Evolutionary conservation across 371 early-diverging fungal species (phyloP).

Genomic region (Mucor racemosus): DNA sequence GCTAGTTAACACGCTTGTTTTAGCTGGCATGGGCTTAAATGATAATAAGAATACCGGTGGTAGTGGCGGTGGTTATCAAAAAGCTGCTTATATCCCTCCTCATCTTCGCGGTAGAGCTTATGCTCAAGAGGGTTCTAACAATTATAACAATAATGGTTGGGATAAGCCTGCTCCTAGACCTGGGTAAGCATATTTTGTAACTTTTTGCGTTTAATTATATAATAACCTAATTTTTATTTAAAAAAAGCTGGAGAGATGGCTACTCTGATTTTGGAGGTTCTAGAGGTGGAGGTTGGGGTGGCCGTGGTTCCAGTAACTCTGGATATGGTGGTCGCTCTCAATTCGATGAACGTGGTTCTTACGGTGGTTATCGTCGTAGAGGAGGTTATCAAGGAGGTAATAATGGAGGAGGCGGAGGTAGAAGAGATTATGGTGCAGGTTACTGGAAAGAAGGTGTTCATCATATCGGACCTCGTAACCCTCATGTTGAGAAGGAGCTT

Average conservation of each 20-base stretch:
- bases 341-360: constrained; percentile 53
- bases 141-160: constrained; percentile 10
- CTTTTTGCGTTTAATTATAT: neutral
- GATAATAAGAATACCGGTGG: constrained; percentile 34
- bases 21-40: constrained; percentile 77
- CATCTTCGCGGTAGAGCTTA: constrained; percentile 42
- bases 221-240: neutral
- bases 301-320: constrained; percentile 45
- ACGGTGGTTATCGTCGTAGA: constrained; percentile 48
- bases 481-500: constrained; percentile 77
- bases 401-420: constrained; percentile 24
- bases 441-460: constrained; percentile 77
- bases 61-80: constrained; percentile 13
- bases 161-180: constrained; percentile 27
- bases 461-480: constrained; percentile 70
- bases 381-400: constrained; percentile 19
- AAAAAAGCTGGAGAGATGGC: constrained; percentile 18
- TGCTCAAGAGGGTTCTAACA: constrained; percentile 13
- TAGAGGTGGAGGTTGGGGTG: constrained; percentile 32
- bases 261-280: constrained; percentile 22
- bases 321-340: constrained; percentile 36
- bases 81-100: constrained; percentile 59
- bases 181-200: neutral
- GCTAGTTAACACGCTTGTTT: neutral
- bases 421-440: constrained; percentile 58